Percentiles rank a stretch among this genome's conserved stretches.
Conservation (phyloP, 2,329 filamentous ascomycete species). For the Berkeleyomyces basicola region DNA sequence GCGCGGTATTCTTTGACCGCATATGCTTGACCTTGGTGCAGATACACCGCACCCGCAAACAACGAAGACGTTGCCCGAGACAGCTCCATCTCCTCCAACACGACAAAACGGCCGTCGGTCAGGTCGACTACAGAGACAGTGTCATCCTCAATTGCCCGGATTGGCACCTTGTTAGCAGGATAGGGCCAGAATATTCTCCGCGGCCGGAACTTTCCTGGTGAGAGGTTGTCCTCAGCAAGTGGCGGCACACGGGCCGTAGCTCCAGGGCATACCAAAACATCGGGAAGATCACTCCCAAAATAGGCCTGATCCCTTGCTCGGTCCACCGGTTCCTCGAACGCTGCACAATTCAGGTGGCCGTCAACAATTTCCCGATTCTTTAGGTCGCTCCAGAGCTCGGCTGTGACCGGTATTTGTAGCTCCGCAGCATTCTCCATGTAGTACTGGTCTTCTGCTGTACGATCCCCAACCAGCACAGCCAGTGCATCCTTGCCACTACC, state of each 20-base stretch:
- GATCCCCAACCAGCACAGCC: slow-evolving; percentile 75
- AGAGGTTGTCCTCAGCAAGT: slow-evolving; percentile 19
- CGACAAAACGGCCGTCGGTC: slow-evolving; percentile 62
- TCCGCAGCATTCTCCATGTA: slow-evolving; percentile 96
- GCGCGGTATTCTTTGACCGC: slow-evolving; percentile 78
- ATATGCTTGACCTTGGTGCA: slow-evolving; percentile 90
- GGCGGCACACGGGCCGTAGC: not conserved
- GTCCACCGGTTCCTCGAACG: slow-evolving; percentile 85
- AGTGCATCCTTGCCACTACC: slow-evolving; percentile 71
- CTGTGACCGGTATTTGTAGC: slow-evolving; percentile 82
- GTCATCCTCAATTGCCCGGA: slow-evolving; percentile 76
- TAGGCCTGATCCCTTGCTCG: slow-evolving; percentile 58
- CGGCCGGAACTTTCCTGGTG: slow-evolving; percentile 66
- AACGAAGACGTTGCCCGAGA: slow-evolving; percentile 90
- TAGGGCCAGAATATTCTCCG: slow-evolving; percentile 74
- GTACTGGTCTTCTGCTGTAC: slow-evolving; percentile 80
- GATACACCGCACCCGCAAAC: slow-evolving; percentile 91
- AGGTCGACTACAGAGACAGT: slow-evolving; percentile 88
- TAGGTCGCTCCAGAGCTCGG: slow-evolving; percentile 79
- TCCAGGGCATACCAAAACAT: slow-evolving; percentile 28
- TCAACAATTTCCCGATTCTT: slow-evolving; percentile 80
- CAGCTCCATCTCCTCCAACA: slow-evolving; percentile 91
- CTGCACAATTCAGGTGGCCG: slow-evolving; percentile 89
- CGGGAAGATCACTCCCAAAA: slow-evolving; percentile 46
- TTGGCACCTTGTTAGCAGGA: slow-evolving; percentile 68